phyloP scores from a whole-genome alignment of 805 yeast species.

The Yarrowia sp. region DNA sequence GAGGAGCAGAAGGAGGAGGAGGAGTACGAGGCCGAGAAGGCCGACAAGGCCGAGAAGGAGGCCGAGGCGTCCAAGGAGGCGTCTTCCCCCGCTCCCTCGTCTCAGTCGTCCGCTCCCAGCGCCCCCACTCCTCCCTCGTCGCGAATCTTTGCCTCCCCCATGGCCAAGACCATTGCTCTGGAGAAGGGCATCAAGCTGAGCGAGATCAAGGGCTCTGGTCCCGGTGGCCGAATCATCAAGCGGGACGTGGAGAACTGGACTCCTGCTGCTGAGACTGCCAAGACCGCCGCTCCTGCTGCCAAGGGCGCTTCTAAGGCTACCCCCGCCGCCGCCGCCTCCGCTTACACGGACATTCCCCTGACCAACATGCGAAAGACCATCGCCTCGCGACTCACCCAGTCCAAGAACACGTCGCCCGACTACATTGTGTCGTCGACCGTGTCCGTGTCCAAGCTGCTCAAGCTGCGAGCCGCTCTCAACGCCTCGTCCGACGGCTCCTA shows the following conservation, averaged over 20 bases:
- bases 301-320: conserved; percentile 49
- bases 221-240: conserved; percentile 91
- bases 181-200: conserved; percentile 90
- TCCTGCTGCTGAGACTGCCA: conserved; percentile 46
- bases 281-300: conserved; percentile 43
- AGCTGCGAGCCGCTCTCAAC: conserved; percentile 89
- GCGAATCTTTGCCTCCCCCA: conserved; percentile 91
- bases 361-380: conserved; percentile 93
- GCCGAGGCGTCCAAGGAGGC: conserved; percentile 35
- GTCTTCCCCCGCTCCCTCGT: conserved; percentile 32
- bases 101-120: conserved; percentile 42
- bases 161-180: conserved; percentile 90
- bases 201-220: conserved; percentile 90
- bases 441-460: conserved; percentile 86
- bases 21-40: conserved; percentile 47
- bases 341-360: conserved; percentile 83
- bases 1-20: conserved; percentile 49
- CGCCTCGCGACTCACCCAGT: conserved; percentile 83
- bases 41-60: conserved; percentile 45
- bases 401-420: conserved; percentile 87
- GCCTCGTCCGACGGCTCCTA: conserved; percentile 83
- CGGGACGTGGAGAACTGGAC: conserved; percentile 82
- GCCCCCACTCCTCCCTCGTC: conserved; percentile 54
- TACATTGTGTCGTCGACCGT: conserved; percentile 89
- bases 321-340: conserved; percentile 60